phyloP scores from a whole-genome alignment of 305 asterid species.

The Plantago coronopus region DNA sequence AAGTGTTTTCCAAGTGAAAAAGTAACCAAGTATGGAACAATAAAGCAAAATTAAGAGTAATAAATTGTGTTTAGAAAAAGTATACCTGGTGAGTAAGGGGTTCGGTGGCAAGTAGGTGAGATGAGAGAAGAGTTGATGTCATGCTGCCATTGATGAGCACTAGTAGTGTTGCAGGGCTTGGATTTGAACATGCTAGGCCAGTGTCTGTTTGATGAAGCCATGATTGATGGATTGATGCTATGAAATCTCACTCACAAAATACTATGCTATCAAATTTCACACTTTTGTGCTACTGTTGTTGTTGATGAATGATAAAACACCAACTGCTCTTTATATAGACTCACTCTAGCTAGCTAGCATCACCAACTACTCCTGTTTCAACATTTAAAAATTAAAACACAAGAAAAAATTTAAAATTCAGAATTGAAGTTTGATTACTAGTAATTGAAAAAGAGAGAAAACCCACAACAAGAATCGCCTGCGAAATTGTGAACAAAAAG shows the following conservation, averaged over 20 bases:
- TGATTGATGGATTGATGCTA: conserved; percentile 21
- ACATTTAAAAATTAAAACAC: background rate
- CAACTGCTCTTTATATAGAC: conserved; percentile 41
- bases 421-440: background rate
- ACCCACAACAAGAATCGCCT: conserved; percentile 78
- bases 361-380: conserved; percentile 8
- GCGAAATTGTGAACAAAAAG: conserved; percentile 44
- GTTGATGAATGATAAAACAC: conserved; percentile 20
- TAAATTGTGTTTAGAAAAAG: too few species aligned
- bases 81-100: conserved; percentile 47
- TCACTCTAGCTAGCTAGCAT: background rate
- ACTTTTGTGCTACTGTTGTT: conserved; percentile 4
- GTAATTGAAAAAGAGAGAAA: conserved; percentile 35
- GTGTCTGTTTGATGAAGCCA: conserved; percentile 91
- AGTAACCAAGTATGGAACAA: background rate
- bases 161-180: conserved; percentile 51
- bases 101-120: conserved; percentile 32
- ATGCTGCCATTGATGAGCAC: conserved; percentile 44
- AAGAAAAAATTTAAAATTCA: conserved; percentile 1
- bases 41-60: background rate
- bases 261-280: background rate
- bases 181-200: conserved; percentile 99
- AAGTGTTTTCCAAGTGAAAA: background rate
- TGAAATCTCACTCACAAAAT: too few species aligned
- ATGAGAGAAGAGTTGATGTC: conserved; percentile 43